Evolutionary conservation across 2,329 filamentous ascomycete species (phyloP).

Genomic region (Apiospora arundinis): DNA sequence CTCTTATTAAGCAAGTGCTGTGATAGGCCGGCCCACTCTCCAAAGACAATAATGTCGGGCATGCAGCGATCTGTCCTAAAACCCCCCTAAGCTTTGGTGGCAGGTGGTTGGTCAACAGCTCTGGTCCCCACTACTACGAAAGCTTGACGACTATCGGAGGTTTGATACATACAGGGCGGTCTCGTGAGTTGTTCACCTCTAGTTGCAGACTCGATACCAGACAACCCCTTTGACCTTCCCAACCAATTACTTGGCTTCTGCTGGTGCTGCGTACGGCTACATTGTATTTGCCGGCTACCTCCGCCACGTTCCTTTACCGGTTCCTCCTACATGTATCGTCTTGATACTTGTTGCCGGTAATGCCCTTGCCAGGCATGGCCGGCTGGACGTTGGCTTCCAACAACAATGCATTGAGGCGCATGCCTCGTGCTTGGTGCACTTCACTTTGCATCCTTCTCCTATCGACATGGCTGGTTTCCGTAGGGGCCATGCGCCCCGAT

Average conservation of each 20-base stretch:
- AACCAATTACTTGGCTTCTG: background rate
- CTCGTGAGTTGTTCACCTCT: slow-evolving; percentile 12
- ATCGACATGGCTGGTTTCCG: slow-evolving; percentile 46
- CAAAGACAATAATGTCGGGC: background rate
- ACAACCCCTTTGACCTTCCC: background rate
- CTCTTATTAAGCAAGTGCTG: slow-evolving; percentile 8
- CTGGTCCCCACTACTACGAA: background rate
- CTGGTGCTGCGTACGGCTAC: background rate
- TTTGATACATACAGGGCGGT: background rate
- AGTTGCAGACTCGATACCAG: background rate
- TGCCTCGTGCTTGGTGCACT: slow-evolving; percentile 33
- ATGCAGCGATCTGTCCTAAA: slow-evolving; percentile 18
- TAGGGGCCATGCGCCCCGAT: slow-evolving; percentile 60
- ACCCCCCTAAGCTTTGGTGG: background rate
- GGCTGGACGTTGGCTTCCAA: slow-evolving; percentile 37
- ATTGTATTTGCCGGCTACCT: background rate
- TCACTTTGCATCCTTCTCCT: slow-evolving; percentile 38
- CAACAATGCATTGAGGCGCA: slow-evolving; percentile 29
- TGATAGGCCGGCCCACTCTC: slow-evolving; percentile 7
- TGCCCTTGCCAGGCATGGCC: slow-evolving; percentile 47
- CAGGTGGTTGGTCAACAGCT: background rate
- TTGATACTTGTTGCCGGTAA: slow-evolving; percentile 44
- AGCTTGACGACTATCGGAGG: slow-evolving; percentile 3
- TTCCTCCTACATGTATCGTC: slow-evolving; percentile 42
- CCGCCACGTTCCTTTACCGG: background rate